Conservation (phyloP, 805 yeast genomes). For the Cyberlindnera galapagoensis region DNA sequence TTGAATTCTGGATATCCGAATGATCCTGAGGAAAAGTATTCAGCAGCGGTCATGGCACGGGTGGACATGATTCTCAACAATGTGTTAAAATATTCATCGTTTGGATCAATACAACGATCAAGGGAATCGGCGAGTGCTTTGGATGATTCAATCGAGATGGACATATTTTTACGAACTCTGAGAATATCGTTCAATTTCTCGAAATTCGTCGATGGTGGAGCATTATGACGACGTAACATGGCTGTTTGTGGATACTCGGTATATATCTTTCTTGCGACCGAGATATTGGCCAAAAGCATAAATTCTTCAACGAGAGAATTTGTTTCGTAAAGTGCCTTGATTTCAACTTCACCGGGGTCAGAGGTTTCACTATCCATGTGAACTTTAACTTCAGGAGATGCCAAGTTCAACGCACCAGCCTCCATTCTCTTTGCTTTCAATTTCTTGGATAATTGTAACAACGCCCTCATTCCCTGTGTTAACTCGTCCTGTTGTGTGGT, state of each 20-base stretch:
- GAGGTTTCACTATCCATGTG: conserved; percentile 96
- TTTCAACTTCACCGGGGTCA: conserved; percentile 93
- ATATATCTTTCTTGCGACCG: conserved; percentile 89
- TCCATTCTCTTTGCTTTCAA: conserved; percentile 80
- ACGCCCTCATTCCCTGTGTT: conserved; percentile 82
- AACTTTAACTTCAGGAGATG: conserved; percentile 97
- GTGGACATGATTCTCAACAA: conserved; percentile 94
- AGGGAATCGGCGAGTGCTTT: conserved; percentile 89
- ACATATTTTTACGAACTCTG: conserved; percentile 68
- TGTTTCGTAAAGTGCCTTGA: conserved; percentile 81
- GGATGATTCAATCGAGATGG: conserved; percentile 76
- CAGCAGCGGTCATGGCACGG: conserved; percentile 99
- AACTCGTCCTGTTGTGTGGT: conserved; percentile 66
- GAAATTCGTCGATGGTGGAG: conserved; percentile 95
- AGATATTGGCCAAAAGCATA: conserved; percentile 94
- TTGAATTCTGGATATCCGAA: conserved; percentile 86
- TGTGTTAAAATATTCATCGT: conserved; percentile 89
- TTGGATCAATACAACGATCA: conserved; percentile 76
- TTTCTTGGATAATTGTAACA: conserved; percentile 73
- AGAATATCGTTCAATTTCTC: conserved; percentile 87
- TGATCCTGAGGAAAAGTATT: conserved; percentile 88
- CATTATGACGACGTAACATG: conserved; percentile 93
- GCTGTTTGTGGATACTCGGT: conserved; percentile 97
- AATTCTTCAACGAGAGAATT: conserved; percentile 97
- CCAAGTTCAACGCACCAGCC: conserved; percentile 94